A percentile compares a stretch with the other conserved stretches of the same genome.
These are phyloP conservation scores for Fusarium sp. DNA, from an alignment of 2,329 filamentous ascomycete genomes.

Conservation along the genomic window DNA sequence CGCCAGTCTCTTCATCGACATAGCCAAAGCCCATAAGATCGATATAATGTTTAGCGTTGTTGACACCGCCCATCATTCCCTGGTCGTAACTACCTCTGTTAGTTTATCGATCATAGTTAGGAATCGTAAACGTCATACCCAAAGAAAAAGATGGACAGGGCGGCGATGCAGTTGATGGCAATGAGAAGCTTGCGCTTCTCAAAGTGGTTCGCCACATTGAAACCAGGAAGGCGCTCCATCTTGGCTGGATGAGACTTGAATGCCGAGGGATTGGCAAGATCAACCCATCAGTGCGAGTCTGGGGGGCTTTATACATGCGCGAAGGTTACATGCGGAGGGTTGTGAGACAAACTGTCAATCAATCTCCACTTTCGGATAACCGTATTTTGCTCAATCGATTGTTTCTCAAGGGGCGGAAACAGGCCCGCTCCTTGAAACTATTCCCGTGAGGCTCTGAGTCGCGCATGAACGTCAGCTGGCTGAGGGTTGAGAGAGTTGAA, in stretches of 20 bases:
- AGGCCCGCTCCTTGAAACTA: neutral
- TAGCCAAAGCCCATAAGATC: slow-evolving; percentile 46
- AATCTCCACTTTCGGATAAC: slow-evolving; percentile 23
- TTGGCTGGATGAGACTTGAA: neutral
- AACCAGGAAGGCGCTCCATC: slow-evolving; percentile 38
- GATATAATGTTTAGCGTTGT: slow-evolving; percentile 38
- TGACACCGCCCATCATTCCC: slow-evolving; percentile 45
- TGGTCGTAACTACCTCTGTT: slow-evolving; percentile 16
- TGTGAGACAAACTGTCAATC: neutral
- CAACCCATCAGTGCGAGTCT: neutral
- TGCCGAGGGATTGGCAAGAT: neutral
- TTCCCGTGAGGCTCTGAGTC: slow-evolving; percentile 23
- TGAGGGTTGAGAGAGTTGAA: neutral
- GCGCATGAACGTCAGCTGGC: slow-evolving; percentile 8
- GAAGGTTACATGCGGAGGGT: slow-evolving; percentile 19
- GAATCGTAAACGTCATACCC: slow-evolving; percentile 31
- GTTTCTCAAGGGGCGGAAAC: slow-evolving; percentile 15
- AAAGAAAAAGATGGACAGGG: slow-evolving; percentile 47
- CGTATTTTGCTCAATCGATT: neutral
- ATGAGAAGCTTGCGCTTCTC: slow-evolving; percentile 48
- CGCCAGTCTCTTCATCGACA: slow-evolving; percentile 34
- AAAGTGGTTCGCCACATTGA: slow-evolving; percentile 39
- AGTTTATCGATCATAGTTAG: neutral
- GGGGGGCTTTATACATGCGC: slow-evolving; percentile 30
- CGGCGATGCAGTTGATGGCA: slow-evolving; percentile 44